Conservation (phyloP, 208 protist genomes). For the Leishmania mexicana region DNA sequence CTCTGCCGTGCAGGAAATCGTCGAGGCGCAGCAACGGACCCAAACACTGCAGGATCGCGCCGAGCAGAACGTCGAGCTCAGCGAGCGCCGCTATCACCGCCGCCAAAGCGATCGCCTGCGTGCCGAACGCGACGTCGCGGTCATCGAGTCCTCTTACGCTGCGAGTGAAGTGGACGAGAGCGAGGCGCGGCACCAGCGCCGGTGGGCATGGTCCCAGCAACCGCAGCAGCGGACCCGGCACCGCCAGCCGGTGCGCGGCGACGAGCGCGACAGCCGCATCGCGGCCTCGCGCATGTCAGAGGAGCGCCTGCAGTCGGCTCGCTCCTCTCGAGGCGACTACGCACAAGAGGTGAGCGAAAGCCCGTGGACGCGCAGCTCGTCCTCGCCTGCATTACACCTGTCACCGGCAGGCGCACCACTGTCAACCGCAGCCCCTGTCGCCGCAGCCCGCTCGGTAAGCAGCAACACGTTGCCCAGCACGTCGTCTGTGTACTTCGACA, state of each 20-base stretch:
- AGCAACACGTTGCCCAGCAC: conserved; percentile 21
- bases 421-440: neutral
- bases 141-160: conserved; percentile 24
- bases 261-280: neutral
- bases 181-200: neutral
- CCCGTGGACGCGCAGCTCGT: neutral
- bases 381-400: neutral
- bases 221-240: neutral
- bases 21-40: conserved; percentile 42
- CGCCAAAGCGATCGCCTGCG: conserved; percentile 33
- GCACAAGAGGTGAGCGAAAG: conserved; percentile 1
- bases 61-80: conserved; percentile 32
- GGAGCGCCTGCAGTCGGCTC: neutral
- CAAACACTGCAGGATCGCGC: conserved; percentile 42
- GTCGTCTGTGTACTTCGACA: conserved; percentile 34
- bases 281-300: neutral
- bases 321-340: conserved; percentile 7
- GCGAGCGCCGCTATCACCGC: conserved; percentile 38
- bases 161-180: conserved; percentile 10
- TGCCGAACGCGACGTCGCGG: conserved; percentile 31
- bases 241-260: neutral
- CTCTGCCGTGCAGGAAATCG: conserved; percentile 66
- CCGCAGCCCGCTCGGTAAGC: conserved; percentile 2
- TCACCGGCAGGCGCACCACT: neutral
- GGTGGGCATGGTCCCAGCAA: neutral